Conservation (phyloP, 148 eudicot genomes). For the Cornus kousa region DNA sequence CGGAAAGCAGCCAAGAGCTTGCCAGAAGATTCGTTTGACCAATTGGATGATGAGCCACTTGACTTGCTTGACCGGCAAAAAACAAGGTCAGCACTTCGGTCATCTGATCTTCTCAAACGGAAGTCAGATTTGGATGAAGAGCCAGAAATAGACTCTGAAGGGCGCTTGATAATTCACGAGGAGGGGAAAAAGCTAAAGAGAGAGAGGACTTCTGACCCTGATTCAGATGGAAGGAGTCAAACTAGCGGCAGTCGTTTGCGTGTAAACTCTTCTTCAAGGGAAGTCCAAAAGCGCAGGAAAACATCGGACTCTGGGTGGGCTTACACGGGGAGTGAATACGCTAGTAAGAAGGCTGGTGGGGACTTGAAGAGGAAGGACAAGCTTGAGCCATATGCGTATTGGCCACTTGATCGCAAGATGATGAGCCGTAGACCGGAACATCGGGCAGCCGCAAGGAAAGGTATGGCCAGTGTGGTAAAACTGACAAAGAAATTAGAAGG, state of each 20-base stretch:
- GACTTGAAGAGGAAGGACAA: conserved; percentile 86
- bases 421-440: conserved; percentile 90
- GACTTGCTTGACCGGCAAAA: conserved; percentile 78
- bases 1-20: conserved; percentile 54
- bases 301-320: conserved; percentile 79
- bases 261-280: conserved; percentile 27
- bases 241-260: conserved; percentile 46
- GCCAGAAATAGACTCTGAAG: conserved; percentile 65
- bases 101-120: conserved; percentile 44
- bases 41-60: conserved; percentile 79
- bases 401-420: conserved; percentile 97
- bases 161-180: conserved; percentile 64
- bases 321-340: conserved; percentile 77
- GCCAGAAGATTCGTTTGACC: conserved; percentile 64
- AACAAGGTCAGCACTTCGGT: conserved; percentile 77
- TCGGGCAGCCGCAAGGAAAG: conserved; percentile 81
- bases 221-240: conserved; percentile 48
- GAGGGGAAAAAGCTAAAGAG: conserved; percentile 43
- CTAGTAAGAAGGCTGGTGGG: conserved; percentile 85
- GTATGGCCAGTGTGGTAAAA: conserved; percentile 86
- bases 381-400: conserved; percentile 96
- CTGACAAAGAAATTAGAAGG: conserved; percentile 82
- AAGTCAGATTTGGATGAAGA: conserved; percentile 67
- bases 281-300: conserved; percentile 55
- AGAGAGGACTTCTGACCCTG: conserved; percentile 36